These are phyloP conservation scores for Penicillium sp. DNA, from an alignment of 2,329 filamentous ascomycete genomes.

Conservation along the genomic window DNA sequence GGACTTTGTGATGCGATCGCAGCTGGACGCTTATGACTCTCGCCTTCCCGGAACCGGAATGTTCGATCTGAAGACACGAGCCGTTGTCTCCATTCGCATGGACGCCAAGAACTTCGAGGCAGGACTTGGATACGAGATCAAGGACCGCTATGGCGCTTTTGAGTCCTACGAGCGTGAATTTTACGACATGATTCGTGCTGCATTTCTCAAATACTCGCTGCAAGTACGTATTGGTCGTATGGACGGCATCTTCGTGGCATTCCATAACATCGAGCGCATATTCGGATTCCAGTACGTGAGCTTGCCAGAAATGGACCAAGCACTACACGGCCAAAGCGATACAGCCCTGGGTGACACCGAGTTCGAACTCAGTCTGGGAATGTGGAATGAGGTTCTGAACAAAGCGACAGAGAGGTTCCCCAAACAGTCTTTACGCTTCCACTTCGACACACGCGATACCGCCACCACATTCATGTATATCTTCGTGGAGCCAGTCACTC, in stretches of 20 bases:
- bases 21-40: constrained; percentile 86
- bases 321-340: constrained; percentile 78
- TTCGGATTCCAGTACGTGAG: constrained; percentile 97
- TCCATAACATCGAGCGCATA: constrained; percentile 90
- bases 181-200: constrained; percentile 92
- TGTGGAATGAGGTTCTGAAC: constrained; percentile 81
- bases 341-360: constrained; percentile 75
- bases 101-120: constrained; percentile 71
- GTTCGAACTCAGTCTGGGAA: constrained; percentile 77
- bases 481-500: constrained; percentile 81
- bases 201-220: constrained; percentile 94
- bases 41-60: constrained; percentile 88
- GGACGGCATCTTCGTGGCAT: constrained; percentile 98
- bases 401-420: constrained; percentile 77
- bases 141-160: constrained; percentile 72
- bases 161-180: constrained; percentile 96
- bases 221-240: constrained; percentile 97
- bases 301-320: constrained; percentile 83
- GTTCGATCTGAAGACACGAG: constrained; percentile 95
- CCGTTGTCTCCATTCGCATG: constrained; percentile 91
- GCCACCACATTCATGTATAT: constrained; percentile 76
- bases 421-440: constrained; percentile 72
- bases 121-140: constrained; percentile 86
- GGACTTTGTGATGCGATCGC: constrained; percentile 91
- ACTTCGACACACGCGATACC: constrained; percentile 75